These are phyloP conservation scores for Saccharomyces hybrid DNA, from an alignment of 1,139 yeast genomes.

Conservation along the genomic window DNA sequence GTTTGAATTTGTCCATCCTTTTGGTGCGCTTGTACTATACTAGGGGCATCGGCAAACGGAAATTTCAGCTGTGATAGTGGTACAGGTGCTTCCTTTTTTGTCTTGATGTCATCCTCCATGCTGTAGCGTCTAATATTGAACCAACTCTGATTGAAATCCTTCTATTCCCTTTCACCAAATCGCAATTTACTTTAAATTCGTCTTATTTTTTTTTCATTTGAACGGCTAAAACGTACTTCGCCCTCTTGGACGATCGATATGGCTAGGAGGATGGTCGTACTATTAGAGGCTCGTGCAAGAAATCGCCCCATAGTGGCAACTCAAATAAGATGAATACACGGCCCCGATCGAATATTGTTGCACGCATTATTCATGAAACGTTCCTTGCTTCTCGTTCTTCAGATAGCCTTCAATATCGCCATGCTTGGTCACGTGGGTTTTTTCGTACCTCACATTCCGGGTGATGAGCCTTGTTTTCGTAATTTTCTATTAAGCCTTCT, in stretches of 20 bases:
- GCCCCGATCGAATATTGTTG: too few relatives aligned
- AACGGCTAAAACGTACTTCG: not conserved
- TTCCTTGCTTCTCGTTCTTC: not conserved
- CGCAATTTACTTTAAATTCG: not conserved
- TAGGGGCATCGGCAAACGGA: constrained; percentile 40
- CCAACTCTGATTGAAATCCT: too few relatives aligned
- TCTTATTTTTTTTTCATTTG: not conserved
- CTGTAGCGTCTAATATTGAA: not conserved
- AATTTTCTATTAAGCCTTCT: not conserved
- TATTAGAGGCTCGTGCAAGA: too few relatives aligned
- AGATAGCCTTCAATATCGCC: not conserved
- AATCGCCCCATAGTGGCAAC: too few relatives aligned
- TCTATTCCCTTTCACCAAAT: too few relatives aligned
- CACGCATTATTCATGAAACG: too few relatives aligned
- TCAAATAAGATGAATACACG: too few relatives aligned
- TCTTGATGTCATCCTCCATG: not conserved
- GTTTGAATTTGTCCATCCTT: constrained; percentile 72
- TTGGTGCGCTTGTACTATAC: constrained; percentile 72
- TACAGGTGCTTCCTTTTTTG: not conserved
- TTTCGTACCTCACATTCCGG: not conserved
- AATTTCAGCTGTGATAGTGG: constrained; percentile 11
- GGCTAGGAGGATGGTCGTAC: too few relatives aligned
- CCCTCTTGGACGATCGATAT: not conserved
- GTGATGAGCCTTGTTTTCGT: not conserved
- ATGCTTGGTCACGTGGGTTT: not conserved